Percentiles rank a stretch among this genome's conserved stretches.
phyloP scores from a whole-genome alignment of 2,329 filamentous ascomycete species.

The Apiospora hydei region DNA sequence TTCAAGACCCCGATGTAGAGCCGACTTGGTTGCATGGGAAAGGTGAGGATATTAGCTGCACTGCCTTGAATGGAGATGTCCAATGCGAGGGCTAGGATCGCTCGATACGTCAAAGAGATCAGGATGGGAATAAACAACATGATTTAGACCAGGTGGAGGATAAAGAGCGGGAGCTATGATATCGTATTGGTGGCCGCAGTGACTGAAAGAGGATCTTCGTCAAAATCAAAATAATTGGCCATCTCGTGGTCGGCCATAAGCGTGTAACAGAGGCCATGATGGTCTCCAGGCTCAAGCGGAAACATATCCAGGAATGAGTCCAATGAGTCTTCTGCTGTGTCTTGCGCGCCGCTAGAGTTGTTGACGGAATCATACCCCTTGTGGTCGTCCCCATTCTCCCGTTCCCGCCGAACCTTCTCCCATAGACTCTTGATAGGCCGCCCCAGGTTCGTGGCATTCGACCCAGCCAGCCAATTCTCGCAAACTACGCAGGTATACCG shows the following conservation, averaged over 20 bases:
- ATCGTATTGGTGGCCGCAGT: background rate
- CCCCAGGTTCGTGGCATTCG: background rate
- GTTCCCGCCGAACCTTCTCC: background rate
- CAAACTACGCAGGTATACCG: slow-evolving; percentile 2
- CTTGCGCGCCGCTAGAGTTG: too few relatives aligned
- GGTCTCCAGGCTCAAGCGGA: background rate
- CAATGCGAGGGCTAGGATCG: background rate
- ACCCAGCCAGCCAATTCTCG: background rate
- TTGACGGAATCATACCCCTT: too few relatives aligned
- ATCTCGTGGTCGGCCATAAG: background rate
- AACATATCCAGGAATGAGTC: background rate
- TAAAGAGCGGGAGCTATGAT: too few relatives aligned
- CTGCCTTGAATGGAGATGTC: background rate
- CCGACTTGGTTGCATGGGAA: background rate
- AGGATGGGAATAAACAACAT: too few relatives aligned
- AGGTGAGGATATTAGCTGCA: background rate
- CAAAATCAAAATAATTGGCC: background rate
- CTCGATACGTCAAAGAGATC: too few relatives aligned
- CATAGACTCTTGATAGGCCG: background rate
- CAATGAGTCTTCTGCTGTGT: too few relatives aligned
- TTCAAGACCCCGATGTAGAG: background rate
- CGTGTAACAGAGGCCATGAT: background rate
- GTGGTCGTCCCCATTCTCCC: too few relatives aligned
- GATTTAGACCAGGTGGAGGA: background rate
- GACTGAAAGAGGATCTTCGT: background rate